phyloP scores from a whole-genome alignment of 169 alveolate genomes.

The Cryptosporidium ubiquitum region DNA sequence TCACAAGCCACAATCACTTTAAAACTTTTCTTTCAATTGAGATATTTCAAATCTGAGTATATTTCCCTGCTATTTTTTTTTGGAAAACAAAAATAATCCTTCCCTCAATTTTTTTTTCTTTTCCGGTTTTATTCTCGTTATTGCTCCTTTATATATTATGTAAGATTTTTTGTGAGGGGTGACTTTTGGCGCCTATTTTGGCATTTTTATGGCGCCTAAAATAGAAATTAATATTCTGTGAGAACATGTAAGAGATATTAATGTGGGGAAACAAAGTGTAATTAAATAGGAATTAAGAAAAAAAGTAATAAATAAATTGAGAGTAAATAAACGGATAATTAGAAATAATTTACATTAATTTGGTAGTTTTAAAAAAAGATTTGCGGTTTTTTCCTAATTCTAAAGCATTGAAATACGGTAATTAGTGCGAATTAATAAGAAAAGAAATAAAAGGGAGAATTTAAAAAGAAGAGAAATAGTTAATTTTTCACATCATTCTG shows the following conservation, averaged over 20 bases:
- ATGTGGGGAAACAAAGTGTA: background rate
- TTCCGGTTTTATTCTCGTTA: slow-evolving; percentile 1
- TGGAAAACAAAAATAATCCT: background rate
- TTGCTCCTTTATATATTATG: slow-evolving; percentile 7
- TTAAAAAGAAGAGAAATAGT: background rate
- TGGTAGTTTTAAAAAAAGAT: background rate
- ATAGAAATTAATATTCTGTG: background rate
- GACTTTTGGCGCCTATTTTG: background rate
- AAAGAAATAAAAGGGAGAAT: background rate
- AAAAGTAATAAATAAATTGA: background rate
- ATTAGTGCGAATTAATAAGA: background rate
- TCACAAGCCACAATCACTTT: slow-evolving; percentile 1
- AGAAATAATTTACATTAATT: background rate
- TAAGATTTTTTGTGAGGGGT: slow-evolving; percentile 58
- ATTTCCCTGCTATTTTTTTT: background rate
- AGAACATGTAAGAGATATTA: background rate
- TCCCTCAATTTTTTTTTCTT: background rate
- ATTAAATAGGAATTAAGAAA: background rate
- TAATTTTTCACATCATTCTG: background rate
- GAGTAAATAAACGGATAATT: background rate
- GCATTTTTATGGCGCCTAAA: slow-evolving; percentile 27
- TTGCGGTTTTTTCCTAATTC: background rate
- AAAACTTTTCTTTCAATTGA: slow-evolving; percentile 1
- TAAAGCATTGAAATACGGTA: no score
- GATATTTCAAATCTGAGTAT: background rate